phyloP scores from a whole-genome alignment of 1,139 yeast species.

The Pichia sp. region DNA sequence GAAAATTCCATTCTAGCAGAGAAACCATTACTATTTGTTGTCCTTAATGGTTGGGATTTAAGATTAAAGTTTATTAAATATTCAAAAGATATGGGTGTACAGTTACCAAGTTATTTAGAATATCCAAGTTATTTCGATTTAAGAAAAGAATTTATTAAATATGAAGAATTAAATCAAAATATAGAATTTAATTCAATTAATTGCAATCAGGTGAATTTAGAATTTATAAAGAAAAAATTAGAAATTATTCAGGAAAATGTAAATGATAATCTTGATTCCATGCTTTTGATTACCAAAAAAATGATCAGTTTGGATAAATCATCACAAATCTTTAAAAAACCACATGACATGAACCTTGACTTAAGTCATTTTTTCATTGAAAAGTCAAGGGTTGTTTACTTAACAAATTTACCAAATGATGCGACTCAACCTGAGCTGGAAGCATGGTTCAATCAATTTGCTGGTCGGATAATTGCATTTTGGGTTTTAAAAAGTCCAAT shows the following conservation, averaged over 20 bases:
- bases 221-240: conserved; percentile 3
- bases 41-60: conserved; percentile 59
- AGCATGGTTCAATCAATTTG: conserved; percentile 84
- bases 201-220: conserved; percentile 28
- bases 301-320: conserved; percentile 28
- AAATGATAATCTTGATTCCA: conserved; percentile 24
- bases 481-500: conserved; percentile 74
- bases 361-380: conserved; percentile 62
- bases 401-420: conserved; percentile 74
- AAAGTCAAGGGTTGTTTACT: conserved; percentile 68
- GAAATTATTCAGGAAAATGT: conserved; percentile 26
- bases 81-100: conserved; percentile 69
- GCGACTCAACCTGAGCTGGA: conserved; percentile 89
- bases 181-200: conserved; percentile 9
- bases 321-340: conserved; percentile 46
- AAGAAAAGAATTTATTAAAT: conserved; percentile 62
- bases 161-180: conserved; percentile 42
- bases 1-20: conserved; percentile 7
- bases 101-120: conserved; percentile 68
- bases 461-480: conserved; percentile 81
- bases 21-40: conserved; percentile 59
- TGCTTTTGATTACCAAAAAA: conserved; percentile 42
- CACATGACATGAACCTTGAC: conserved; percentile 72
- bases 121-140: conserved; percentile 76
- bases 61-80: conserved; percentile 76